Evolutionary conservation across 768 basidiomycete species (phyloP).

Genomic region (Daedaleopsis sinensis): DNA sequence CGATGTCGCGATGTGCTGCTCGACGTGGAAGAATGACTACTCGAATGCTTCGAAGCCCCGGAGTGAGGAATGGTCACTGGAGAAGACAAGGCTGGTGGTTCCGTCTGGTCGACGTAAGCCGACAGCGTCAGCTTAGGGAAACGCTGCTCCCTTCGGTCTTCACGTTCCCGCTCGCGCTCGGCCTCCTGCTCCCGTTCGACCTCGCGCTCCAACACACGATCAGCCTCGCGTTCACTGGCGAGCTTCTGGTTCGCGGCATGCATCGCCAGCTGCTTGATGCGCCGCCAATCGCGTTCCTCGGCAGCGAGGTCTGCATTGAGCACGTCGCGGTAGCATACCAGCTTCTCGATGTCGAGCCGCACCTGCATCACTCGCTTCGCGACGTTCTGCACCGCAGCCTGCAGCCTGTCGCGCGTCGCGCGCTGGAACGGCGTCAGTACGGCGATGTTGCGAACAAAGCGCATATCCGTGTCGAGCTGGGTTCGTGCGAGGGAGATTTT

Average conservation of each 20-base stretch:
- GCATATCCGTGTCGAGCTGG: constrained; percentile 69
- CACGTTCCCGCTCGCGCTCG: neutral
- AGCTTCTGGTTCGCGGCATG: constrained; percentile 72
- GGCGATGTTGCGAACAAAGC: constrained; percentile 78
- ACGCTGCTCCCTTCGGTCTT: neutral
- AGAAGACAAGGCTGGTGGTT: constrained; percentile 6
- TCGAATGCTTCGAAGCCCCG: constrained; percentile 20
- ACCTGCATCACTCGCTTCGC: constrained; percentile 67
- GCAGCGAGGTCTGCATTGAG: constrained; percentile 74
- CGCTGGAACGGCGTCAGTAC: constrained; percentile 88
- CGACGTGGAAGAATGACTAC: constrained; percentile 56
- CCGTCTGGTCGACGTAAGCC: constrained; percentile 24
- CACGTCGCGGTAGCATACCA: constrained; percentile 76
- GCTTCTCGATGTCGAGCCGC: constrained; percentile 73
- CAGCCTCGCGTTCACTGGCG: constrained; percentile 20
- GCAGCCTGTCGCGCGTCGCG: constrained; percentile 77
- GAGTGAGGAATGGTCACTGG: constrained; percentile 18
- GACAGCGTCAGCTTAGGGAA: constrained; percentile 24
- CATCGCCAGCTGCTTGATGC: constrained; percentile 71
- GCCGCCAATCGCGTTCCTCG: constrained; percentile 67
- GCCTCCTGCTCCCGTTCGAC: constrained; percentile 4
- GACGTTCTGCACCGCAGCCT: constrained; percentile 57
- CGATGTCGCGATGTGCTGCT: constrained; percentile 35
- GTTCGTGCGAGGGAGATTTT: constrained; percentile 55
- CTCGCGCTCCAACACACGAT: constrained; percentile 9